Evolutionary conservation across 768 basidiomycete species (phyloP), one percentile per base, ranked within the genome.

Genomic region (Macrocybe gigantea): DNA sequence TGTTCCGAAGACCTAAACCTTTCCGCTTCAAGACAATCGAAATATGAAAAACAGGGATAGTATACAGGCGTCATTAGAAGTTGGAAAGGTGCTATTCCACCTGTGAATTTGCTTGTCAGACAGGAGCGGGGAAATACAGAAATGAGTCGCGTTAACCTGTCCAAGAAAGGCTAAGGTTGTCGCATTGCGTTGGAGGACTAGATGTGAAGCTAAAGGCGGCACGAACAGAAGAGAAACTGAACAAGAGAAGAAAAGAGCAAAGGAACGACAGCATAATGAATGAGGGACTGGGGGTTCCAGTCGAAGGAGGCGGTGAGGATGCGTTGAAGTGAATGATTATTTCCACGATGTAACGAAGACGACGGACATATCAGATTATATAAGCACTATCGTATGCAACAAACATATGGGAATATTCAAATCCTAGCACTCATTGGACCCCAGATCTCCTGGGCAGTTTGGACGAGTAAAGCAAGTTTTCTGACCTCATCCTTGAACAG

Each of bases 131-230:
- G 41, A 47, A 35, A 13, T 43, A 22, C 49, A 32, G 22, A 38
- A 22, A 41, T 42, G 22, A 12, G 7, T 34, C 22, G 33, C 45
- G 29, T 70, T 57, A 56, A 83, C 87, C 85, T 48, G 69, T 66
- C 85, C 85, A 88, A 32, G 73, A 68, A 44, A 90, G 55, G 39
- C 63, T 58, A n/a, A 88, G 63, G 58, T 75, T 61, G 52, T 79
- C 85, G 58, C 88, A 90, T 59, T 82, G 65, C 0, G 80, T 72
- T 5, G 82, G 75, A 7, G 64, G 45, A 7, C 62, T 59, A 44
- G 11, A 33, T 29, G 62, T 50, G 31, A 66, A 64, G 58, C 80
- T 74, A 51, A 68, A 59, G 69, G 86, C 83, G 15, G 73, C 77
- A 47, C 38, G 42, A 48, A 51, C 50, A 50, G 52, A 41, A 42